A percentile compares a stretch with the other conserved stretches of the same genome.
phyloP scores from a whole-genome alignment of 2,329 filamentous ascomycete genomes.

The Fusarium foetens region DNA sequence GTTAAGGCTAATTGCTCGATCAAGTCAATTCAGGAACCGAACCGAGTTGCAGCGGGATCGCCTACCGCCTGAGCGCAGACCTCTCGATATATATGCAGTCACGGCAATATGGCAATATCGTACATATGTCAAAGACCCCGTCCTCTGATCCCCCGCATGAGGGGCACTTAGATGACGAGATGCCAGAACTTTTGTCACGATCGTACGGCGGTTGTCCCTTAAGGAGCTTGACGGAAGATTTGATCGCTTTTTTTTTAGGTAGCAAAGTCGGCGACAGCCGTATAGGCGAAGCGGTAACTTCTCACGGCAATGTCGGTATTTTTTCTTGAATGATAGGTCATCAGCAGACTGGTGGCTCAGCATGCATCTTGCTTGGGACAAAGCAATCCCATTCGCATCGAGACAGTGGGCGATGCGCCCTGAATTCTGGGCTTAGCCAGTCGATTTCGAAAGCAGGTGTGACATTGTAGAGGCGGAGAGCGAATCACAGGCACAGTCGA shows the following conservation, averaged over 20 bases:
- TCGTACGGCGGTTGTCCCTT: constrained; percentile 14
- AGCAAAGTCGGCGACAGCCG: neutral
- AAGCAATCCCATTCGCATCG: constrained; percentile 38
- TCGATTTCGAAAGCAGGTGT: constrained; percentile 13
- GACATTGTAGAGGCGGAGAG: constrained; percentile 7
- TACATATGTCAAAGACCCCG: constrained; percentile 31
- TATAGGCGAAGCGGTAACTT: constrained; percentile 20
- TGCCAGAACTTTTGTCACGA: constrained; percentile 12
- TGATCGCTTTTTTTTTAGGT: neutral
- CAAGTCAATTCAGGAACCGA: constrained; percentile 35
- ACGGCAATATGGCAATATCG: constrained; percentile 30
- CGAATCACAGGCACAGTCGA: constrained; percentile 25
- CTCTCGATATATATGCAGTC: constrained; percentile 23
- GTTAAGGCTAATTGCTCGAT: constrained; percentile 38
- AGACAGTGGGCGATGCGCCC: constrained; percentile 16
- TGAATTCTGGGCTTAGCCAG: constrained; percentile 19
- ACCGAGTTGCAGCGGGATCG: constrained; percentile 40
- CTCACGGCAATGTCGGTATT: constrained; percentile 2
- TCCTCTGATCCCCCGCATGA: constrained; percentile 42
- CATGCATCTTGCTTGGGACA: constrained; percentile 26
- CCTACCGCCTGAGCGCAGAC: constrained; percentile 34
- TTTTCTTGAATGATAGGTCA: constrained; percentile 21
- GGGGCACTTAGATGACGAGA: constrained; percentile 7
- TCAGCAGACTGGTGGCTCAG: constrained; percentile 18
- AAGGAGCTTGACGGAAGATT: constrained; percentile 8